A percentile compares a stretch with the other conserved stretches of the same genome.
Conservation (phyloP, 2,329 filamentous ascomycete genomes). For the Myriangium duriaei region DNA sequence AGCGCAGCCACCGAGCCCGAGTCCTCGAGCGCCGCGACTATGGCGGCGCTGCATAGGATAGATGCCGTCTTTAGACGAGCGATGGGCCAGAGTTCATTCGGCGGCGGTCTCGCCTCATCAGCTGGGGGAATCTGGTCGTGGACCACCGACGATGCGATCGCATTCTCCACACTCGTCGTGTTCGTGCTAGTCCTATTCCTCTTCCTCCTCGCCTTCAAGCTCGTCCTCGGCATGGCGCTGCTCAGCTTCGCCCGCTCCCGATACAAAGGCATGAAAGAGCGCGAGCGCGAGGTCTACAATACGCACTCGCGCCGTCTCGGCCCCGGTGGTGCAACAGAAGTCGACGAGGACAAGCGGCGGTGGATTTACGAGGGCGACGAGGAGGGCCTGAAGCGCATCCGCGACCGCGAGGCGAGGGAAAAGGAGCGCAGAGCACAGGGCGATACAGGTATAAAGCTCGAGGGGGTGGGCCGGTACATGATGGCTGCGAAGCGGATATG, state of each 20-base stretch:
- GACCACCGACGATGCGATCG: constrained; percentile 61
- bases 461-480: constrained; percentile 65
- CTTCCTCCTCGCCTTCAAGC: constrained; percentile 59
- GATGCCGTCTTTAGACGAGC: constrained; percentile 67
- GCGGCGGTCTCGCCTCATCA: constrained; percentile 24
- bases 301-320: constrained; percentile 65
- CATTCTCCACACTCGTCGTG: constrained; percentile 66
- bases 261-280: constrained; percentile 66
- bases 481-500: constrained; percentile 97
- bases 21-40: constrained; percentile 40
- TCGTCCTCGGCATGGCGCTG: constrained; percentile 78
- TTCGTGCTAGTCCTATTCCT: constrained; percentile 79
- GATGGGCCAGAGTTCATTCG: constrained; percentile 61
- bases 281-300: constrained; percentile 43
- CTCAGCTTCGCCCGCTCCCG: constrained; percentile 66
- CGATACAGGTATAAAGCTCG: constrained; percentile 40
- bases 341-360: constrained; percentile 72
- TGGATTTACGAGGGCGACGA: constrained; percentile 81
- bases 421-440: constrained; percentile 40
- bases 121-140: constrained; percentile 31
- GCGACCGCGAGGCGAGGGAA: constrained; percentile 49
- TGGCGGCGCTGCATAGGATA: constrained; percentile 65
- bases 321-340: constrained; percentile 73
- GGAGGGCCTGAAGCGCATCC: constrained; percentile 51
- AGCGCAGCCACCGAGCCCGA: constrained; percentile 26